These are phyloP conservation scores for Epichloe coenophiala DNA, from an alignment of 2,329 filamentous ascomycete species.

Conservation along the genomic window DNA sequence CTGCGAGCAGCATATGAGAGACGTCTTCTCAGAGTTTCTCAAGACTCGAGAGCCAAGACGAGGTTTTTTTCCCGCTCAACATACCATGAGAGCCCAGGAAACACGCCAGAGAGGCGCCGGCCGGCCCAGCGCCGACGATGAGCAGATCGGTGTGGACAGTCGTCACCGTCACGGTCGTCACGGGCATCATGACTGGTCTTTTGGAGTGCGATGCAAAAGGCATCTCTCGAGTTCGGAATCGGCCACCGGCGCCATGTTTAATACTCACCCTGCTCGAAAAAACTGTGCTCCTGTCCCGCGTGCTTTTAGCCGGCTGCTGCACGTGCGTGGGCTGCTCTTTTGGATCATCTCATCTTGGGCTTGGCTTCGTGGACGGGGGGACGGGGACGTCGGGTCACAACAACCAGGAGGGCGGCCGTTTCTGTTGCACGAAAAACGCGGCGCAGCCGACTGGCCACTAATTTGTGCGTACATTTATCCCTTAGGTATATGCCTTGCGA, in stretches of 20 bases:
- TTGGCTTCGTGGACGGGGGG: too few relatives aligned
- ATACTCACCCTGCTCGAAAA: neutral
- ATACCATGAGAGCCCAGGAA: constrained; percentile 36
- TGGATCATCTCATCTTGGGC: too few relatives aligned
- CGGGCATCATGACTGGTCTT: neutral
- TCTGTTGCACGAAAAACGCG: too few relatives aligned
- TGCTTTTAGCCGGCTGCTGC: neutral
- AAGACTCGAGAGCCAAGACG: neutral
- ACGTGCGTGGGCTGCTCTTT: neutral
- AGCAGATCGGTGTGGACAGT: constrained; percentile 29
- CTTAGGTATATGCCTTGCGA: too few relatives aligned
- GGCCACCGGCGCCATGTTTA: neutral
- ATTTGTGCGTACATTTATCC: too few relatives aligned
- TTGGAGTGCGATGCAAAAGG: neutral
- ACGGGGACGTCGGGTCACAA: neutral
- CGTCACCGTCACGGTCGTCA: neutral
- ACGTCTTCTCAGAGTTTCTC: neutral
- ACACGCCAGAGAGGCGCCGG: constrained; percentile 39
- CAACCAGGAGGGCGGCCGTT: too few relatives aligned
- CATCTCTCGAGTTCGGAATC: neutral
- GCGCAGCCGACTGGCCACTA: too few relatives aligned
- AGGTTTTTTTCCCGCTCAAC: neutral
- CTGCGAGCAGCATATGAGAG: constrained; percentile 13
- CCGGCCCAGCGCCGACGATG: constrained; percentile 38
- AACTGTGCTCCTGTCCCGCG: too few relatives aligned